These are phyloP conservation scores for Dacryopinax spathularia DNA, from an alignment of 768 basidiomycete genomes.

Conservation along the genomic window DNA sequence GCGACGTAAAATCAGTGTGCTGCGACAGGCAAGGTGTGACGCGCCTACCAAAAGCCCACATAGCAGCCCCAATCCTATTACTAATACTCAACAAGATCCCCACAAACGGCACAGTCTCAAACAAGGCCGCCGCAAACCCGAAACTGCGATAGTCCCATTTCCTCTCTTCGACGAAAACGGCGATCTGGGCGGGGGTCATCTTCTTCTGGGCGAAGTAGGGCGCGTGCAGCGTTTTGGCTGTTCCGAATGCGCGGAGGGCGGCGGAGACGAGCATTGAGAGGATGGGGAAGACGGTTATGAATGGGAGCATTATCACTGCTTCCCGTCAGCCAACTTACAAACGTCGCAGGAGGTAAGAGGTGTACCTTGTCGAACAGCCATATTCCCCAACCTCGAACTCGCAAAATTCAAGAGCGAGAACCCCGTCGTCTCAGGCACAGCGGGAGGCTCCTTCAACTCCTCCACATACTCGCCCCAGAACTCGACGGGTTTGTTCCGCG, in stretches of 20 bases:
- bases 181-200: constrained; percentile 56
- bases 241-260: background rate
- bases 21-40: background rate
- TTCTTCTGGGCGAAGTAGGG: constrained; percentile 77
- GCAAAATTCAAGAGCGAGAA: constrained; percentile 14
- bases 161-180: constrained; percentile 72
- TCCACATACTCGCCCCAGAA: constrained; percentile 80
- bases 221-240: constrained; percentile 16
- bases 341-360: constrained; percentile 24
- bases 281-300: background rate
- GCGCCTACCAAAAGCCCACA: constrained; percentile 72
- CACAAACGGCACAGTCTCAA: constrained; percentile 68
- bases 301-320: background rate
- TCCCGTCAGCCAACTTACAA: constrained; percentile 45
- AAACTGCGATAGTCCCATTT: constrained; percentile 88
- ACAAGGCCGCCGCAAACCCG: constrained; percentile 67
- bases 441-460: constrained; percentile 53
- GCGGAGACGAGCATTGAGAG: background rate
- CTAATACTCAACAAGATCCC: constrained; percentile 74
- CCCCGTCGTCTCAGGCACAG: background rate
- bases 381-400: constrained; percentile 26
- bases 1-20: constrained; percentile 15
- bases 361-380: constrained; percentile 36
- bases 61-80: constrained; percentile 80
- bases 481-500: constrained; percentile 63